Evolutionary conservation across 176 grass and related monocot species (phyloP), one percentile per base, ranked within the genome.

Genomic region (Bolboschoenus planiculmis): DNA sequence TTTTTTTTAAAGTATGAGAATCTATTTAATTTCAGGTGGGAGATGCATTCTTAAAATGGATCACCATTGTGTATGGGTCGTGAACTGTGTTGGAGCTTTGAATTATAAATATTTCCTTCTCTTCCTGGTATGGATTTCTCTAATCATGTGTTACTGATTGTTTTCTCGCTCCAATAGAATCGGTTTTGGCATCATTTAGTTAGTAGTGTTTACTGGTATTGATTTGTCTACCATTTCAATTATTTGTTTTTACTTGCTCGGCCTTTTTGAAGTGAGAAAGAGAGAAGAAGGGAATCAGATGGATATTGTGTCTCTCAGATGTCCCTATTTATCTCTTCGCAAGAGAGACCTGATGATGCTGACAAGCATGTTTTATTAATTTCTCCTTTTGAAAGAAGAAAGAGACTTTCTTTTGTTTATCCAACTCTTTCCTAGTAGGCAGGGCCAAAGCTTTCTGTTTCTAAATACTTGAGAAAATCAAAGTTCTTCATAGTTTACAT

Each of bases 71-170:
- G 94, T 97, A 24, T 97, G 94, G 94, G 94, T 97, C 50, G 92
- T 97, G 78, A 97, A 94, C 75, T 97, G 94, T 88, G 94, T 97
- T 44, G 94, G 94, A 79, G 94, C 92, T 1, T 86, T 90, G 51
- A 97, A 97, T 86, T 97, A 97, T 54, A 97, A 97, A 84, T 97
- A 86, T 44, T 97, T 97, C 87, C 94, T 97, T 80, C 94, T 97
- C 35, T 97, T 97, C 72, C 81, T 97, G 94, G 94, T 94, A 94
- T 33, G 56, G 4, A 84, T 44, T 80, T 86, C 55, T 68, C 77
- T 54, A 78, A 37, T 23, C 30, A 33, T 90, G 79, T 39, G 42
- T 63, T 78, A 6, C 20, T 70, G 18, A 78, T 78, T 39, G 23
- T 0, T 27, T 77, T 18, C 24, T 78, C 29, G 81, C 76, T 83